Base-by-base conservation (phyloP, 129 eudicot genomes). In the Flaveria bidentis region DNA sequence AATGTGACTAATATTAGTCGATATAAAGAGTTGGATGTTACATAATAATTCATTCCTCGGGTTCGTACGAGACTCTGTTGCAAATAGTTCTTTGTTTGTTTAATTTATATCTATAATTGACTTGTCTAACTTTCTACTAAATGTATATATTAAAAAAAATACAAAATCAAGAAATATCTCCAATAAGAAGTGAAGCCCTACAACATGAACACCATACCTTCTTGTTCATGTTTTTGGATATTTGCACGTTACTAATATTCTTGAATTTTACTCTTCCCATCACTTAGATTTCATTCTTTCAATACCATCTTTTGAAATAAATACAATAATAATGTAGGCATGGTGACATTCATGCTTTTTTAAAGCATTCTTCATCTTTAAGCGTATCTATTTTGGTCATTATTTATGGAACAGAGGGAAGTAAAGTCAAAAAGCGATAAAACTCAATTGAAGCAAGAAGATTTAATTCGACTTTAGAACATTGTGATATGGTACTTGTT, bases 201-300 rank as follows among this genome's bases (percentile, higher is more conserved):
- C 75, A 67, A 77, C 81, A 77, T 51, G 78, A 18, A 18, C 62
- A 64, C 78, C 83, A 80, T 73, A 60, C 60, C 47, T 63, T 64
- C 57, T 12, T 73, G 83, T 72, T 51, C 49, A 72, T 72, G 68
- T 50, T 65, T 79, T 39, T 26, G 78, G 78, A 79, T 79, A 33
- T 79, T 72, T 45, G 74, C 83, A 79, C 64, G 83, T 72, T 79
- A 79, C 73, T 41, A 62, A 72, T 56, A 77, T 53, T 79, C 73
- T 64, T 72, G 56, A 23, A 39, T 51, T 72, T 79, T 71, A 79
- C 67, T 79, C 28, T 50, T 25, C 50, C 82, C 78, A 79, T 51
- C 56, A 64, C 73, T 72, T 72, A 72, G 78, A 72, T 68, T 79
- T 63, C 56, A 41, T 63, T 66, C 20, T 25, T 51, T 53, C 60